These are phyloP conservation scores for Poa annua DNA, from an alignment of 176 grass and related monocot species.

Conservation along the genomic window DNA sequence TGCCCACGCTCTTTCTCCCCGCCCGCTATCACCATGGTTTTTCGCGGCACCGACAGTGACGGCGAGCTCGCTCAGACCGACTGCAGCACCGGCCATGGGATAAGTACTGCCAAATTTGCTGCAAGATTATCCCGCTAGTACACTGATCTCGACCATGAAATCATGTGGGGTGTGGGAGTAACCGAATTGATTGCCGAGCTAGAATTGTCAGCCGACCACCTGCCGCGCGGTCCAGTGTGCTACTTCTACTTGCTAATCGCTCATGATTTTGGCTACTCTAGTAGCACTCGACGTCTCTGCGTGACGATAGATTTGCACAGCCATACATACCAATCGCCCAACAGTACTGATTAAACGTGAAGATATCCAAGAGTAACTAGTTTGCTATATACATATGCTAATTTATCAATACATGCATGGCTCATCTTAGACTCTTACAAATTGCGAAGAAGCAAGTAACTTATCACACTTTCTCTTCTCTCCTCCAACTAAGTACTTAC, in stretches of 20 bases:
- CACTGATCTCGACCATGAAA: background rate
- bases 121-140: background rate
- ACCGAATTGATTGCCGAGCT: conserved; percentile 56
- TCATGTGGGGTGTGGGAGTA: conserved; percentile 44
- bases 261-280: conserved; percentile 15
- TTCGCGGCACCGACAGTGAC: background rate
- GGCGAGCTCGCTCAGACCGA: too few relatives aligned
- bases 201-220: conserved; percentile 50
- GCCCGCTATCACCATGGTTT: background rate
- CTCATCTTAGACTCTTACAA: too few relatives aligned
- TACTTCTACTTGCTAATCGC: background rate
- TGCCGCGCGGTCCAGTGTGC: conserved; percentile 40
- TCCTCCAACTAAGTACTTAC: too few relatives aligned
- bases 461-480: too few relatives aligned
- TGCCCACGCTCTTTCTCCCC: conserved; percentile 15
- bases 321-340: background rate
- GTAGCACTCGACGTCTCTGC: background rate
- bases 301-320: background rate
- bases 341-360: background rate
- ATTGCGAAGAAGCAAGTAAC: too few relatives aligned
- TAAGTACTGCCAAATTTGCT: background rate
- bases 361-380: background rate
- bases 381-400: too few relatives aligned
- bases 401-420: too few relatives aligned
- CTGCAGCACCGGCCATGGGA: background rate